Conservation (phyloP, 805 yeast species). For the Starmerella khaoyaiensis region DNA sequence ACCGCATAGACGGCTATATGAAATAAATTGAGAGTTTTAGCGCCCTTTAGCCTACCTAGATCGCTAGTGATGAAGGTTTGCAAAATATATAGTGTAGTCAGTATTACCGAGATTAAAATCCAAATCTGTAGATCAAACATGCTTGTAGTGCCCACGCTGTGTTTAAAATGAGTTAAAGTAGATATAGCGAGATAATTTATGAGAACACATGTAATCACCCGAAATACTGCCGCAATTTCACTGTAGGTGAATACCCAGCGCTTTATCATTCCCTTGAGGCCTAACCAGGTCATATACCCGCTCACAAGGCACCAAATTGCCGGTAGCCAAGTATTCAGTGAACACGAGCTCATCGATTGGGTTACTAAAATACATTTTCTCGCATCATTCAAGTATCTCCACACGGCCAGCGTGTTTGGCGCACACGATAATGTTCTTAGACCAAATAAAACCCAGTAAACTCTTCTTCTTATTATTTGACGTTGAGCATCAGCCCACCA, state of each 20-base stretch:
- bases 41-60: slow-evolving; percentile 24
- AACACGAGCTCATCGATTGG: slow-evolving; percentile 13
- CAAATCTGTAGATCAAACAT: slow-evolving; percentile 72
- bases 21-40: slow-evolving; percentile 70
- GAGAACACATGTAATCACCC: slow-evolving; percentile 74
- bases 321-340: slow-evolving; percentile 19
- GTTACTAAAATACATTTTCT: slow-evolving; percentile 17
- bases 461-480: slow-evolving; percentile 16
- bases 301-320: slow-evolving; percentile 81
- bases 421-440: slow-evolving; percentile 50
- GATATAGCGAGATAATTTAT: slow-evolving; percentile 59
- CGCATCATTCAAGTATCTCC: slow-evolving; percentile 28
- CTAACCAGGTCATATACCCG: slow-evolving; percentile 69
- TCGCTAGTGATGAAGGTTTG: slow-evolving; percentile 80
- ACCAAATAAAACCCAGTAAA: slow-evolving; percentile 16
- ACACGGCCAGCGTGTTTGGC: slow-evolving; percentile 46
- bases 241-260: slow-evolving; percentile 86
- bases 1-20: slow-evolving; percentile 91
- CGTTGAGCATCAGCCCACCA: slow-evolving; percentile 5
- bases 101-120: slow-evolving; percentile 76
- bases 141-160: slow-evolving; percentile 41
- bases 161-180: slow-evolving; percentile 49
- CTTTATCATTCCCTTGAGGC: slow-evolving; percentile 77
- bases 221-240: slow-evolving; percentile 71
- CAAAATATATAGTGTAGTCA: slow-evolving; percentile 65